Conservation (phyloP, 2,329 filamentous ascomycete species). For the Cordyceps cicadae region DNA sequence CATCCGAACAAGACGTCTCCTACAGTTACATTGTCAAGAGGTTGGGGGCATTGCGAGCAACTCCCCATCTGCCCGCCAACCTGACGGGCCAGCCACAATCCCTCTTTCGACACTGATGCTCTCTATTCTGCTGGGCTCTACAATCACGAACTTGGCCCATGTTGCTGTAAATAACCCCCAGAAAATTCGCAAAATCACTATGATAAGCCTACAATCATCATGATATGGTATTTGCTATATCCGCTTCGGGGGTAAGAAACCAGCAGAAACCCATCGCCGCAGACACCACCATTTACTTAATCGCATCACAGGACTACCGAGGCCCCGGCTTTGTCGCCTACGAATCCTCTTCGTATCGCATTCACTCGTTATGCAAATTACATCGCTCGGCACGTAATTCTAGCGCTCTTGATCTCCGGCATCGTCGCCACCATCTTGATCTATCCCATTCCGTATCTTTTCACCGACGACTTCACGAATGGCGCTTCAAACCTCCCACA, state of each 20-base stretch:
- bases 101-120: background rate
- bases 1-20: background rate
- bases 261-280: background rate
- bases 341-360: constrained; percentile 55
- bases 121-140: background rate
- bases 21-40: background rate
- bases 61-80: too few relatives aligned
- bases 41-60: background rate
- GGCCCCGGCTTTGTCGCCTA: constrained; percentile 55
- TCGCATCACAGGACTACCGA: constrained; percentile 56
- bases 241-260: constrained; percentile 63
- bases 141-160: background rate
- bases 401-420: constrained; percentile 66
- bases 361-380: constrained; percentile 64
- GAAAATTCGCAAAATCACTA: background rate
- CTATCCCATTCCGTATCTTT: constrained; percentile 69
- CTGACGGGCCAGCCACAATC: background rate
- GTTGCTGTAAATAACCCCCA: too few relatives aligned
- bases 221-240: constrained; percentile 75
- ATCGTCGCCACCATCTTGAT: constrained; percentile 60
- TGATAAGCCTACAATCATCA: constrained; percentile 18
- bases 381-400: constrained; percentile 64
- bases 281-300: constrained; percentile 9
- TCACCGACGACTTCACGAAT: constrained; percentile 62
- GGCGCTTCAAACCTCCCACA: constrained; percentile 64